Evolutionary conservation across 768 basidiomycete species (phyloP).

Genomic region (Lactarius evosmus): DNA sequence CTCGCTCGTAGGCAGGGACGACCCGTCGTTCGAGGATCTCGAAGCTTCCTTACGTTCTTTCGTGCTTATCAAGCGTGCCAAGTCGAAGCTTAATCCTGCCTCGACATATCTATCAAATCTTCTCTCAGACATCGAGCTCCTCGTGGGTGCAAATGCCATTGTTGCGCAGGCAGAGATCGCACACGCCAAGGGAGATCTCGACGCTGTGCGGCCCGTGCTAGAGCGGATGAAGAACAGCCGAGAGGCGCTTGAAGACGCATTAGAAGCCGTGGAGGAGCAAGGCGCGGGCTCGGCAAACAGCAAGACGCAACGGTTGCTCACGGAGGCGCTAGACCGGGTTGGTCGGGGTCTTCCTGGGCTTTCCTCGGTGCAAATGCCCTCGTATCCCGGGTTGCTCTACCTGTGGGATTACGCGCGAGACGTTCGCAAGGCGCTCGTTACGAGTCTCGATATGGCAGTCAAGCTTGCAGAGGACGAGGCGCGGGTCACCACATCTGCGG

Average conservation of each 20-base stretch:
- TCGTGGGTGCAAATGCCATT: conserved; percentile 81
- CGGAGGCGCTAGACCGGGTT: conserved; percentile 70
- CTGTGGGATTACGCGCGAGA: conserved; percentile 86
- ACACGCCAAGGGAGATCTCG: conserved; percentile 66
- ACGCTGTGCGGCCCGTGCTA: conserved; percentile 69
- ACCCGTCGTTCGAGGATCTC: conserved; percentile 78
- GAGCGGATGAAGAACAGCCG: conserved; percentile 80
- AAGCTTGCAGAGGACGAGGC: conserved; percentile 81
- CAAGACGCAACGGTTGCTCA: conserved; percentile 57
- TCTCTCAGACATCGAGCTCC: conserved; percentile 84
- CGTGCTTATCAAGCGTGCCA: conserved; percentile 92
- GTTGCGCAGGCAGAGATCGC: conserved; percentile 79
- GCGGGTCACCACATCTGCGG: conserved; percentile 56
- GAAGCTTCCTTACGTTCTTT: conserved; percentile 90
- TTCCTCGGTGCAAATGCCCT: conserved; percentile 53
- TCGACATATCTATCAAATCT: conserved; percentile 88
- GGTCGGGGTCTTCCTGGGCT: conserved; percentile 68
- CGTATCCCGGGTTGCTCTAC: conserved; percentile 77
- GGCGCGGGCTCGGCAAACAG: conserved; percentile 52
- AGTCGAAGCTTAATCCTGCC: conserved; percentile 92
- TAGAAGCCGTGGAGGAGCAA: conserved; percentile 78
- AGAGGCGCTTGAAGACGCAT: conserved; percentile 71
- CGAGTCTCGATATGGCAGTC: conserved; percentile 77
- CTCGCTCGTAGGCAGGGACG: conserved; percentile 70
- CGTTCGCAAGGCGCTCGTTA: conserved; percentile 72